phyloP scores from a whole-genome alignment of 2,329 filamentous ascomycete species.

The Penicillium sp. region DNA sequence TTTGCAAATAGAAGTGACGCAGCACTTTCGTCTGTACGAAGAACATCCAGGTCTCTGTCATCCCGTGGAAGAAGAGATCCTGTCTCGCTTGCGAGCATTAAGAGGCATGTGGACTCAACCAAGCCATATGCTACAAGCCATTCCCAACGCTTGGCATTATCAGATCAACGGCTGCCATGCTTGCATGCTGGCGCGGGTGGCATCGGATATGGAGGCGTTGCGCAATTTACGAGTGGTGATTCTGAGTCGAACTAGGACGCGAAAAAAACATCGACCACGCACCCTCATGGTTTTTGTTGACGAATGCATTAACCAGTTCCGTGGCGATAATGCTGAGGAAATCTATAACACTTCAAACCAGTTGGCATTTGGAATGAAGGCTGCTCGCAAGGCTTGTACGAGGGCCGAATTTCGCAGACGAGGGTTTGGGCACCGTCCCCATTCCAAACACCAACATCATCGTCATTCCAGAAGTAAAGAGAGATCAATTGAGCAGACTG shows the following conservation, averaged over 20 bases:
- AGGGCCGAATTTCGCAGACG: constrained; percentile 5
- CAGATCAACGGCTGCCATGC: constrained; percentile 42
- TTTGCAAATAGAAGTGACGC: constrained; percentile 30
- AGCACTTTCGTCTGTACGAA: constrained; percentile 25
- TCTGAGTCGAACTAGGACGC: constrained; percentile 36
- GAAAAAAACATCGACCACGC: constrained; percentile 24
- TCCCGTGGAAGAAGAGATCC: constrained; percentile 15
- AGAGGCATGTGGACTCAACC: constrained; percentile 38
- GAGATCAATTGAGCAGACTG: not conserved
- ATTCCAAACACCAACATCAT: no score
- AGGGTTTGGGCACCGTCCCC: not conserved
- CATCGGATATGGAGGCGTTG: constrained; percentile 28
- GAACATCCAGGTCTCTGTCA: constrained; percentile 20
- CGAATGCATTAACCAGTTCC: constrained; percentile 28
- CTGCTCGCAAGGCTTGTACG: constrained; percentile 21
- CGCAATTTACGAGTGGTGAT: constrained; percentile 36
- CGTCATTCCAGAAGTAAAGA: not conserved
- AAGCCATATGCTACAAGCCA: not conserved
- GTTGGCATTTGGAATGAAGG: constrained; percentile 25
- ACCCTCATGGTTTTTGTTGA: constrained; percentile 36
- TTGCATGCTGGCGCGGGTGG: constrained; percentile 42
- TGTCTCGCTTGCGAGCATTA: constrained; percentile 30
- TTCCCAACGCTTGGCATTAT: constrained; percentile 21
- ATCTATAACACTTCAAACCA: constrained; percentile 20
- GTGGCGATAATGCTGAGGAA: constrained; percentile 4